phyloP scores from a whole-genome alignment of 176 grass and related monocot genomes.

The Juncus effusus region DNA sequence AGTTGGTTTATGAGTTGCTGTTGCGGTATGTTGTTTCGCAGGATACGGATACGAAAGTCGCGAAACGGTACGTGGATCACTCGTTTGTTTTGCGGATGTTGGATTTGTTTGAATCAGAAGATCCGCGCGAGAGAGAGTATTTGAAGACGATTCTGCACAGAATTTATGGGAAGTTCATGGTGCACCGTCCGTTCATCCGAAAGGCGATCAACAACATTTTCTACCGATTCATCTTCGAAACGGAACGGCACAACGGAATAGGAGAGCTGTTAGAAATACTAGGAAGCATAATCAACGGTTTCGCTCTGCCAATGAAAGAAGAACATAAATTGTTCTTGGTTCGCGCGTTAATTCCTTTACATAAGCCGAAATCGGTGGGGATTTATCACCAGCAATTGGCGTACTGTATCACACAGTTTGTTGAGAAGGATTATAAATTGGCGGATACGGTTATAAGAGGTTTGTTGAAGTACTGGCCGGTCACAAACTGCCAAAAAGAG shows the following conservation, averaged over 20 bases:
- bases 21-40: conserved; percentile 75
- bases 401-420: conserved; percentile 84
- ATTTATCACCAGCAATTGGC: conserved; percentile 84
- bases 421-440: conserved; percentile 92
- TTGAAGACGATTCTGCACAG: conserved; percentile 83
- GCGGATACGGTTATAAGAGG: conserved; percentile 74
- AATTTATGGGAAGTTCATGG: conserved; percentile 94
- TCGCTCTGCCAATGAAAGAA: conserved; percentile 88
- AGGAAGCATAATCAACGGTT: conserved; percentile 90
- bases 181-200: conserved; percentile 77
- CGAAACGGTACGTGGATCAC: conserved; percentile 81
- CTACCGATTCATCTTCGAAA: conserved; percentile 89
- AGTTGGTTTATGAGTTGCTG: conserved; percentile 79
- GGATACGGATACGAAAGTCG: conserved; percentile 79
- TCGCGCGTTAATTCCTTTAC: conserved; percentile 65
- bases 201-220: conserved; percentile 89
- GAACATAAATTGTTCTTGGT: conserved; percentile 83
- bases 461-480: conserved; percentile 81
- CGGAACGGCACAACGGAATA: conserved; percentile 66
- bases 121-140: conserved; percentile 82
- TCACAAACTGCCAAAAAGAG: conserved; percentile 93
- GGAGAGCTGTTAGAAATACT: conserved; percentile 82
- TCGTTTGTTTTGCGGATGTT: conserved; percentile 68
- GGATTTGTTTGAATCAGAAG: conserved; percentile 77
- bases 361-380: conserved; percentile 73